A percentile compares a stretch with the other conserved stretches of the same genome.
Evolutionary conservation across 2,329 filamentous ascomycete genomes (phyloP).

Genomic region (Chaetothyriales sp.): DNA sequence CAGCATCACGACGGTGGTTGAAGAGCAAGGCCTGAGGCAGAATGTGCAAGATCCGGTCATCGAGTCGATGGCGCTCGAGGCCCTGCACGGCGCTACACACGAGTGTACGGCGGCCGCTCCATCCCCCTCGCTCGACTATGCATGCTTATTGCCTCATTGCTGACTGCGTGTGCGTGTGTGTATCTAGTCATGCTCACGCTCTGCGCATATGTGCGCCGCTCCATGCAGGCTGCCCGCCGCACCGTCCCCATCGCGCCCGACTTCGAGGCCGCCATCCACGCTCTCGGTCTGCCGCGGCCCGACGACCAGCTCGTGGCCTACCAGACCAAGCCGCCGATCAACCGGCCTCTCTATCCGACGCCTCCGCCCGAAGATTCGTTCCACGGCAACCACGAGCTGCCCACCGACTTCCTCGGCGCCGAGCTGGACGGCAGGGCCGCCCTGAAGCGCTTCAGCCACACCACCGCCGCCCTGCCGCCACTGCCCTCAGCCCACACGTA

Average conservation of each 20-base stretch:
- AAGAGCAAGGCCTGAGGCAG: conserved; percentile 15
- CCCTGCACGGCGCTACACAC: conserved; percentile 41
- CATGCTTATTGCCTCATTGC: conserved; percentile 2
- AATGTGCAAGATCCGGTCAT: conserved; percentile 23
- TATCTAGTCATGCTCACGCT: conserved; percentile 33
- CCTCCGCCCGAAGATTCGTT: conserved; percentile 29
- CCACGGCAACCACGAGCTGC: conserved; percentile 21
- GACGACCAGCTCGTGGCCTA: conserved; percentile 16
- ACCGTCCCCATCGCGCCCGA: conserved; percentile 44
- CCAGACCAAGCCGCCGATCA: conserved; percentile 21
- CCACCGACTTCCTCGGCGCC: conserved; percentile 36
- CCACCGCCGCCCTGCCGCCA: conserved; percentile 47
- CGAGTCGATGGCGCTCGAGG: conserved; percentile 42
- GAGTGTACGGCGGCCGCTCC: conserved; percentile 39
- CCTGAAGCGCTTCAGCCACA: conserved; percentile 37
- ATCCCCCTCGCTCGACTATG: background rate
- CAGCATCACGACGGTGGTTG: conserved; percentile 33
- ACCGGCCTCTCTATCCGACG: conserved; percentile 24
- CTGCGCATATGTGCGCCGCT: conserved; percentile 39
- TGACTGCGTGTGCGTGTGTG: conserved; percentile 10
- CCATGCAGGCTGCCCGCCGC: conserved; percentile 45
- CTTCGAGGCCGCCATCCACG: conserved; percentile 41
- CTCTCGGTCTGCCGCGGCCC: conserved; percentile 23
- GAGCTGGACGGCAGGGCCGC: conserved; percentile 36
- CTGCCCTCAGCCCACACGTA: conserved; percentile 54